Evolutionary conservation across 2,329 filamentous ascomycete genomes (phyloP).

Genomic region (Cladosporium sphaerospermum): DNA sequence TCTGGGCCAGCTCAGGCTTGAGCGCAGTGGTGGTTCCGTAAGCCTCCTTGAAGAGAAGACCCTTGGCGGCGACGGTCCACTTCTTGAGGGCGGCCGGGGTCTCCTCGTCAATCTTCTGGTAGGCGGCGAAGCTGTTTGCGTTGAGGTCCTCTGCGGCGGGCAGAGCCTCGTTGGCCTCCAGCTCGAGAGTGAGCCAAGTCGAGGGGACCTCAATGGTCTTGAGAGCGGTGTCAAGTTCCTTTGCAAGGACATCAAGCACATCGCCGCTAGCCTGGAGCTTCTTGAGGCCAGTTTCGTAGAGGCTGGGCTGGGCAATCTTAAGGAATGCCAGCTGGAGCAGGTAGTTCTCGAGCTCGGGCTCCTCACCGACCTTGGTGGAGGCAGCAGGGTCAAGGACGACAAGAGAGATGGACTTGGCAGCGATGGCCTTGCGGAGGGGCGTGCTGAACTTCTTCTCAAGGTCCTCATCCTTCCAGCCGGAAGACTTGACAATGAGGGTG

Average conservation of each 20-base stretch:
- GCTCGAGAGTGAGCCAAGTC: constrained; percentile 68
- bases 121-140: constrained; percentile 74
- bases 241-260: constrained; percentile 53
- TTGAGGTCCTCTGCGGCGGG: constrained; percentile 60
- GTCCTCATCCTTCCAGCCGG: constrained; percentile 79
- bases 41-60: constrained; percentile 88
- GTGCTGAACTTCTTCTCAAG: constrained; percentile 77
- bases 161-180: constrained; percentile 48
- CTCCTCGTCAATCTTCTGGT: constrained; percentile 70
- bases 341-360: constrained; percentile 55
- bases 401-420: constrained; percentile 63
- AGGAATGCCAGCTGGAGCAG: constrained; percentile 79
- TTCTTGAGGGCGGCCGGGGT: constrained; percentile 59
- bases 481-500: constrained; percentile 67
- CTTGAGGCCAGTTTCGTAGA: constrained; percentile 55
- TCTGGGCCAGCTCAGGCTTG: constrained; percentile 77
- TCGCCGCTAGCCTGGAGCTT: constrained; percentile 62
- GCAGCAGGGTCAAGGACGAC: constrained; percentile 68
- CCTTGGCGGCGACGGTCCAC: constrained; percentile 82
- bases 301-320: constrained; percentile 63
- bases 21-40: constrained; percentile 68
- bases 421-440: constrained; percentile 63
- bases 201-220: constrained; percentile 69
- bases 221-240: constrained; percentile 61
- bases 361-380: constrained; percentile 61